Evolutionary conservation across 192 early-diverging fungal species (phyloP), one percentile per base, ranked within the genome.

Genomic region (Entomortierella chlamydospora): DNA sequence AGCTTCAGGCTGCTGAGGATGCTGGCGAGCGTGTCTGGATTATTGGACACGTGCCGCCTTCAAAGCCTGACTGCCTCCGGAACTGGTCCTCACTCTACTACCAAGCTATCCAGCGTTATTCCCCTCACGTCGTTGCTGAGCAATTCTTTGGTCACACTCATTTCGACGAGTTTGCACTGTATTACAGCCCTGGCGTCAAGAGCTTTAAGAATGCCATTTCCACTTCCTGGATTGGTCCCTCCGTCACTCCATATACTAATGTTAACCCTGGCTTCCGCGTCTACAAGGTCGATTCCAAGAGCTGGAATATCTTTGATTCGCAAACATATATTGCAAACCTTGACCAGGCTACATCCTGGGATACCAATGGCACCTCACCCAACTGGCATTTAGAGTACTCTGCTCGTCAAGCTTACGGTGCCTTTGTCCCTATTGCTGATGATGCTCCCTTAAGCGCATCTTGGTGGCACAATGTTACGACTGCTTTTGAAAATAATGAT

Each of bases 91-190:
- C 85, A 8, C 72, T 84, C 7, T 89, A 86, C 59, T 81, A 87
- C 73, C 87, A 87, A 52, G 83, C 86, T 31, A 69, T 89, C 17
- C 84, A 85, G 43, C 83, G 87, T 17, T 89, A 87, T 52, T 80
- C 86, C 1, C 85, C 85, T 39, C 84, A 86, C 42, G 83, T 87
- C 37, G 83, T 89, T 73, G 83, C 82, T 37, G 84, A 77, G 47
- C 86, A 87, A 37, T 89, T 89, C 81, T 89, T 84, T 81, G 87
- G 87, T 20, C 87, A 88, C 52, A 83, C 83, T 12, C 87, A 88
- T 65, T 72, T 74, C 22, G 87, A 88, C 41, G 85, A 86, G 61
- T 80, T 88, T 41, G 80, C 85, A 33, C 25, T 88, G 12, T 88
- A 84, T 65, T 88, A 88, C 43, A 61, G 70, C 31, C 51, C 72